Conservation (phyloP, 1,284 basidiomycete species). For the Moesziomyces globuligerus region DNA sequence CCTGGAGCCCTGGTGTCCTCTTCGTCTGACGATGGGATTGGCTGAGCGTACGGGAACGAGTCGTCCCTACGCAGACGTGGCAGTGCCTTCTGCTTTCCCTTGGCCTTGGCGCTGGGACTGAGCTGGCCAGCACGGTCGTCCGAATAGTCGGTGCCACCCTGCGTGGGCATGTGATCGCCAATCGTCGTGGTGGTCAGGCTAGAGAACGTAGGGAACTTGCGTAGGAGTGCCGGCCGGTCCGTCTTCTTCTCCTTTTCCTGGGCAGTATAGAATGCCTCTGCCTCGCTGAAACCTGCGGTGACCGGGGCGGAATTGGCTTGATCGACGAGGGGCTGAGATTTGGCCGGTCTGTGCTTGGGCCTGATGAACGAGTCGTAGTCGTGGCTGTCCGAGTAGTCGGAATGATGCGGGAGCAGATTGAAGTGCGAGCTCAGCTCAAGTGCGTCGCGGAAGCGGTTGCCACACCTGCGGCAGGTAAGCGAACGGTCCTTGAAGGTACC, state of each 20-base stretch:
- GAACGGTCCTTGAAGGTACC: constrained; percentile 25
- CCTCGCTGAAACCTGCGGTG: constrained; percentile 21
- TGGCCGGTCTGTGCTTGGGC: constrained; percentile 17
- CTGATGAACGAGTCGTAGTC: constrained; percentile 28
- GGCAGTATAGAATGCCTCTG: constrained; percentile 14
- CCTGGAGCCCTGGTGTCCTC: neutral
- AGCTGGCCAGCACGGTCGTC: neutral
- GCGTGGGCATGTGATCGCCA: constrained; percentile 1
- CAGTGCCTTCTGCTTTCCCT: constrained; percentile 20
- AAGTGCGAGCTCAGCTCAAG: constrained; percentile 38
- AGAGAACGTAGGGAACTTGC: constrained; percentile 25
- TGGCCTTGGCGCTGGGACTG: constrained; percentile 13
- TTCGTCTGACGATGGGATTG: constrained; percentile 24
- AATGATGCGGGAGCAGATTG: constrained; percentile 38
- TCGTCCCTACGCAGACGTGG: constrained; percentile 25
- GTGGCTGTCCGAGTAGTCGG: constrained; percentile 32
- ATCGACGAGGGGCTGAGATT: neutral
- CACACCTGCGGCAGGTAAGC: constrained; percentile 34
- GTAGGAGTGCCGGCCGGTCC: constrained; percentile 17
- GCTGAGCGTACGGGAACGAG: constrained; percentile 24
- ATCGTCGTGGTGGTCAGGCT: constrained; percentile 2
- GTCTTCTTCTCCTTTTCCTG: constrained; percentile 10
- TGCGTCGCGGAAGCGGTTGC: constrained; percentile 30
- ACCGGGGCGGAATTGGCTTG: neutral
- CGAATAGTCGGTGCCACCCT: constrained; percentile 16